phyloP scores from a whole-genome alignment of 768 basidiomycete genomes.

The Leccinellum luteum region DNA sequence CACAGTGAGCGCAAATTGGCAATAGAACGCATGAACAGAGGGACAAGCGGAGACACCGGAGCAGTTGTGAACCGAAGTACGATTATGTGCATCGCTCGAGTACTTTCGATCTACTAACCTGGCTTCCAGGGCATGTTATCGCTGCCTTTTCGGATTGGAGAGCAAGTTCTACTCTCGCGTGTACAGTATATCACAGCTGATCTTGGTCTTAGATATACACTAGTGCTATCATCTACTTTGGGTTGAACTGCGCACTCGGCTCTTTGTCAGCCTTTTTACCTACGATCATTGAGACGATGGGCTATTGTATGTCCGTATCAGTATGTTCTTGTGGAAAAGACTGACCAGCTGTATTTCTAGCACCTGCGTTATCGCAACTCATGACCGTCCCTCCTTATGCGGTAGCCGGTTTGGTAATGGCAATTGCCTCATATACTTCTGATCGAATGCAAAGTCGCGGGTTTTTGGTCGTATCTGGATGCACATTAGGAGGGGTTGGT shows the following conservation, averaged over 20 bases:
- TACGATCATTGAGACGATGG: slow-evolving; percentile 52
- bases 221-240: slow-evolving; percentile 49
- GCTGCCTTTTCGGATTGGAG: slow-evolving; percentile 49
- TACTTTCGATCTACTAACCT: neutral
- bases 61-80: slow-evolving; percentile 40
- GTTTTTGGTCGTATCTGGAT: slow-evolving; percentile 28
- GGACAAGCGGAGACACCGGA: slow-evolving; percentile 41
- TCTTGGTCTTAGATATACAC: slow-evolving; percentile 34
- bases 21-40: slow-evolving; percentile 37
- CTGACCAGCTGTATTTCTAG: slow-evolving; percentile 23
- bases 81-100: neutral
- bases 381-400: slow-evolving; percentile 57
- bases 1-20: slow-evolving; percentile 33
- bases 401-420: slow-evolving; percentile 37
- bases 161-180: slow-evolving; percentile 14
- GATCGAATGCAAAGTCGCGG: slow-evolving; percentile 47
- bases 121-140: slow-evolving; percentile 36
- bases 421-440: slow-evolving; percentile 38
- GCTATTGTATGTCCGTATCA: slow-evolving; percentile 36
- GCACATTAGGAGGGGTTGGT: slow-evolving; percentile 37
- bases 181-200: slow-evolving; percentile 3
- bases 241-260: slow-evolving; percentile 45
- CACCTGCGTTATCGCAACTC: slow-evolving; percentile 44
- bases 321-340: neutral
- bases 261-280: slow-evolving; percentile 54